Conservation (phyloP, 768 basidiomycete genomes). For the Solioccasus polychromus region DNA sequence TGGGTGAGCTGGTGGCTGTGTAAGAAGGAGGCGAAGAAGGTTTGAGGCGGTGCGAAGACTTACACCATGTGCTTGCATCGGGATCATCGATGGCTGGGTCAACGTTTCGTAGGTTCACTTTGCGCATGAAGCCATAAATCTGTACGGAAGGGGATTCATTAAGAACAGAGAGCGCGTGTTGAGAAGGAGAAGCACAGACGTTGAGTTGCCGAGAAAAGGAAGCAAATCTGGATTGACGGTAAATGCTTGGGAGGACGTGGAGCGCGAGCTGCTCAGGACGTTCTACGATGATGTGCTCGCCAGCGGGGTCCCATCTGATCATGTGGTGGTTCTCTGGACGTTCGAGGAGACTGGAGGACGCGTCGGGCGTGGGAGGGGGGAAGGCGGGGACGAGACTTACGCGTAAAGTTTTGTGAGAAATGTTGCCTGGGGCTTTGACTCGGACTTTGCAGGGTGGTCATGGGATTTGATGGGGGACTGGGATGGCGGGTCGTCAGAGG, state of each 20-base stretch:
- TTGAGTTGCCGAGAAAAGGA: slow-evolving; percentile 98
- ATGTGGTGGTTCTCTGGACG: slow-evolving; percentile 93
- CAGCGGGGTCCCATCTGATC: slow-evolving; percentile 94
- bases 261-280: slow-evolving; percentile 90
- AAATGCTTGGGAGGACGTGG: slow-evolving; percentile 90
- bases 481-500: slow-evolving; percentile 48
- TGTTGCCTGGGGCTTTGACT: slow-evolving; percentile 86
- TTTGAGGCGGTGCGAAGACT: slow-evolving; percentile 35
- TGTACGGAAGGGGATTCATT: slow-evolving; percentile 34
- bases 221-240: slow-evolving; percentile 95
- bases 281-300: slow-evolving; percentile 94
- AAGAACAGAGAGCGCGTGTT: slow-evolving; percentile 20
- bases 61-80: slow-evolving; percentile 96
- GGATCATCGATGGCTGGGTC: slow-evolving; percentile 94
- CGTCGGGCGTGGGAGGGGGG: slow-evolving; percentile 15
- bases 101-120: slow-evolving; percentile 93
- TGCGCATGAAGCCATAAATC: slow-evolving; percentile 99
- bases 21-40: slow-evolving; percentile 17
- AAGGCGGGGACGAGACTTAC: slow-evolving; percentile 47
- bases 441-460: slow-evolving; percentile 59
- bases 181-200: slow-evolving; percentile 50
- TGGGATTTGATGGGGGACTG: slow-evolving; percentile 30
- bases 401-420: slow-evolving; percentile 96
- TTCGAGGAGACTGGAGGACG: slow-evolving; percentile 67
- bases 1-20: slow-evolving; percentile 66